These are phyloP conservation scores for Cladophialophora yegresii DNA, from an alignment of 2,329 filamentous ascomycete species.

Conservation along the genomic window DNA sequence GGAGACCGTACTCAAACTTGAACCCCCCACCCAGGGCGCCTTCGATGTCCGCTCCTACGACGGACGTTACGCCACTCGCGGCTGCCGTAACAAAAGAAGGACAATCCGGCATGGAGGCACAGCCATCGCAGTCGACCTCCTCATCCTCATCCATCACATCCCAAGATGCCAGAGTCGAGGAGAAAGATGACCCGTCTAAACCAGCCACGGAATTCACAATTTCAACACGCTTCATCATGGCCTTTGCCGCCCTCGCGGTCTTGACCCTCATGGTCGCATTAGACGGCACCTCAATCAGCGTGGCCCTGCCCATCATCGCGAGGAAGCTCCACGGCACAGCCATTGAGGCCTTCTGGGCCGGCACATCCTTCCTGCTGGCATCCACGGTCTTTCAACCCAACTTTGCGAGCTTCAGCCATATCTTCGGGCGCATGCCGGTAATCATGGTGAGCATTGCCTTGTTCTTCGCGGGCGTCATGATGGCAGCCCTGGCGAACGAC, in stretches of 20 bases:
- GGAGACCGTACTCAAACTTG: background rate
- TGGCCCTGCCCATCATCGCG: slow-evolving; percentile 57
- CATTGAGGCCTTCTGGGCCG: slow-evolving; percentile 70
- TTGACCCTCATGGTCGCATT: slow-evolving; percentile 64
- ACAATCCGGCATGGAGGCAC: background rate
- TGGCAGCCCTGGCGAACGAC: slow-evolving; percentile 46
- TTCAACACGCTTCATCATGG: slow-evolving; percentile 46
- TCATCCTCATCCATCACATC: slow-evolving; percentile 28
- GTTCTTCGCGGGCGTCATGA: slow-evolving; percentile 50
- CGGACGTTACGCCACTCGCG: background rate
- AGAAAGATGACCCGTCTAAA: slow-evolving; percentile 7
- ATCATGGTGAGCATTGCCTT: slow-evolving; percentile 46
- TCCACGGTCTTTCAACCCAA: slow-evolving; percentile 61
- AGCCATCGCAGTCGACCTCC: slow-evolving; percentile 18
- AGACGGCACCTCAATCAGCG: slow-evolving; percentile 66
- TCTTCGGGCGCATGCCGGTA: slow-evolving; percentile 51
- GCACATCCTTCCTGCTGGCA: slow-evolving; percentile 68
- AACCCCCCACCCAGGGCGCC: background rate
- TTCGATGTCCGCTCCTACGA: background rate
- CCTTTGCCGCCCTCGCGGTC: slow-evolving; percentile 55
- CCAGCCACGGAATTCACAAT: slow-evolving; percentile 27
- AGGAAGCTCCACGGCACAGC: slow-evolving; percentile 55
- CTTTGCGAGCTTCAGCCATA: slow-evolving; percentile 51
- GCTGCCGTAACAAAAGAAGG: background rate
- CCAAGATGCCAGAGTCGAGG: slow-evolving; percentile 1